Base-by-base conservation (phyloP, 2,329 filamentous ascomycete species). In the Herpotrichia juniperi region DNA sequence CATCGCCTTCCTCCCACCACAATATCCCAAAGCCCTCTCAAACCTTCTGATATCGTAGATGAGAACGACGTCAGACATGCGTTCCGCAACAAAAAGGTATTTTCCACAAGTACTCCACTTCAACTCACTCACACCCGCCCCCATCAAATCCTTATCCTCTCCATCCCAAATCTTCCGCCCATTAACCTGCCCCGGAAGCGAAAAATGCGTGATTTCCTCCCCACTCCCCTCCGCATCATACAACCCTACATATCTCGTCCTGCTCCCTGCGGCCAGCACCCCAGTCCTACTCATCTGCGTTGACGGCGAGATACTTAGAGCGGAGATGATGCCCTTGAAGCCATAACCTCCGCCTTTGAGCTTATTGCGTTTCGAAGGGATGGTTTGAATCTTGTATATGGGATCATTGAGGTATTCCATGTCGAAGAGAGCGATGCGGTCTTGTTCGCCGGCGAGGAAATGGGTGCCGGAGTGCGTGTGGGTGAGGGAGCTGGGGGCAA, bases 41-140 rank as follows among this genome's bases (percentile, higher is more conserved):
- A 78, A 79, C n/a, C 79, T 78, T 14, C 85, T 77, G 22, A 86
- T 78, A 61, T 88, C 85, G 62, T 83, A 87, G 10, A 87, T 73
- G 39, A 83, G 69, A 1, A 86, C 70, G 1, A 76, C 79, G 57
- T 84, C 78, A 48, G 82, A 83, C 51, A 78, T 77, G 17, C 85
- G 76, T 63, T 87, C 85, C 0, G 78, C 80, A 16, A 85, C 77
- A 57, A 83, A 82, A 4, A 88, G 66, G 62, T 87, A 87, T 37
- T 73, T 76, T 1, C 81, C 83, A 66, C 81, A 82, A 0, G 79
- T 78, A 46, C 80, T 85, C 84, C 83, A 87, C 14, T 77, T 67
- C 12, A 87, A 66, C 44, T 81, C 77, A 1, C 81, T 83, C 17
- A 87, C 71, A 4, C 85, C 85, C 0, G 69, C 72, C 2, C 84